A percentile compares a stretch with the other conserved stretches of the same genome.
These are phyloP conservation scores for Butyriboletus loyo DNA, from an alignment of 768 basidiomycete genomes.

Conservation along the genomic window DNA sequence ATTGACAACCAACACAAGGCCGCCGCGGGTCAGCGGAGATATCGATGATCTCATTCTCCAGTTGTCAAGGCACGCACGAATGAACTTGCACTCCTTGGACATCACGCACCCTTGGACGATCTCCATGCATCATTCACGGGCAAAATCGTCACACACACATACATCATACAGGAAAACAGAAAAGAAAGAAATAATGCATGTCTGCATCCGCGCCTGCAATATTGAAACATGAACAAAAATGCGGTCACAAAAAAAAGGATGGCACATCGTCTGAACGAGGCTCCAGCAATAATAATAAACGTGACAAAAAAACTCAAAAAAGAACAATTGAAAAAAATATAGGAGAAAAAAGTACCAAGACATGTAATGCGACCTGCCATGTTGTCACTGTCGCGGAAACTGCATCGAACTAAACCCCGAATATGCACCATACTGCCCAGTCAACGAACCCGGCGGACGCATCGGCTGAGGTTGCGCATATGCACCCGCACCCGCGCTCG, in stretches of 20 bases:
- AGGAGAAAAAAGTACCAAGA: neutral
- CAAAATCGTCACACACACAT: constrained; percentile 6
- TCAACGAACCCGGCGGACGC: constrained; percentile 11
- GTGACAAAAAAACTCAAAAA: neutral
- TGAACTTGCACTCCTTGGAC: no score
- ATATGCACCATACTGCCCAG: constrained; percentile 21
- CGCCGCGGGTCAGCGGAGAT: no score
- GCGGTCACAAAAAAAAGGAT: neutral
- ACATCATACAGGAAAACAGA: constrained; percentile 36
- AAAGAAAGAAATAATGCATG: neutral
- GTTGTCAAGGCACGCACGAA: no score
- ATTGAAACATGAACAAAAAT: neutral
- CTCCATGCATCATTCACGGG: neutral
- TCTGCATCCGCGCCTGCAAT: neutral
- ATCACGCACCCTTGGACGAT: no score
- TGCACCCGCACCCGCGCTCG: neutral
- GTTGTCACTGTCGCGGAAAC: constrained; percentile 14
- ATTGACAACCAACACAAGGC: no score
- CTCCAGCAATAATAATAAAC: constrained; percentile 24
- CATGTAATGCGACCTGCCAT: neutral
- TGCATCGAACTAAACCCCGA: constrained; percentile 24
- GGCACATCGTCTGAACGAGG: constrained; percentile 4
- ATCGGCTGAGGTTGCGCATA: constrained; percentile 27
- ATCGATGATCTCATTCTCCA: no score
- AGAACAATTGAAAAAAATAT: neutral